Evolutionary conservation across 1,284 basidiomycete genomes (phyloP).

Genomic region (Meripilus lineatus): DNA sequence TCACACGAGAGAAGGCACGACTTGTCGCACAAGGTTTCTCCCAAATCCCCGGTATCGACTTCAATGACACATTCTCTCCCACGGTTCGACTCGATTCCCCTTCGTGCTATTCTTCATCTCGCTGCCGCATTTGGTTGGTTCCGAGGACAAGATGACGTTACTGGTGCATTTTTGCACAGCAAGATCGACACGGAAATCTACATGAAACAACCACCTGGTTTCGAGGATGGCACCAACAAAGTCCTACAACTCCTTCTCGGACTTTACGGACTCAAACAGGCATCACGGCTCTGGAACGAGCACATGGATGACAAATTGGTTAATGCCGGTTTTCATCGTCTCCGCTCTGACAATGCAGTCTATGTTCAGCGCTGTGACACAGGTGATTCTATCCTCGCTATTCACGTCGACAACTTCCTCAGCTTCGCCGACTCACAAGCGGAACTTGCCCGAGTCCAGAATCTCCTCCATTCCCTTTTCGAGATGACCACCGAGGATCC

Average conservation of each 20-base stretch:
- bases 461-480: neutral
- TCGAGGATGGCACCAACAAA: slow-evolving; percentile 13
- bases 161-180: slow-evolving; percentile 30
- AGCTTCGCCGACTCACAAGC: too few relatives aligned
- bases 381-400: slow-evolving; percentile 14
- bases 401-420: slow-evolving; percentile 12
- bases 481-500: neutral
- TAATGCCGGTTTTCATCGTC: slow-evolving; percentile 16
- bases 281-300: slow-evolving; percentile 20
- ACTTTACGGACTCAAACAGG: slow-evolving; percentile 26
- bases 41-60: slow-evolving; percentile 35
- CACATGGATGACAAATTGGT: slow-evolving; percentile 9
- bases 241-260: slow-evolving; percentile 13
- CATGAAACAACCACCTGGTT: slow-evolving; percentile 30
- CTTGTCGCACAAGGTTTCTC: slow-evolving; percentile 38
- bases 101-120: slow-evolving; percentile 24
- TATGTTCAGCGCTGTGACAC: slow-evolving; percentile 2
- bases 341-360: neutral
- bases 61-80: slow-evolving; percentile 28
- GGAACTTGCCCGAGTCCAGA: neutral
- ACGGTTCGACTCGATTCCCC: slow-evolving; percentile 19
- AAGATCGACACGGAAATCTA: slow-evolving; percentile 32
- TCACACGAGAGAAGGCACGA: slow-evolving; percentile 33
- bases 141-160: slow-evolving; percentile 28
- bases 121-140: slow-evolving; percentile 22